Conservation (phyloP, 179 eudicot genomes). For the Beta corolliflora region DNA sequence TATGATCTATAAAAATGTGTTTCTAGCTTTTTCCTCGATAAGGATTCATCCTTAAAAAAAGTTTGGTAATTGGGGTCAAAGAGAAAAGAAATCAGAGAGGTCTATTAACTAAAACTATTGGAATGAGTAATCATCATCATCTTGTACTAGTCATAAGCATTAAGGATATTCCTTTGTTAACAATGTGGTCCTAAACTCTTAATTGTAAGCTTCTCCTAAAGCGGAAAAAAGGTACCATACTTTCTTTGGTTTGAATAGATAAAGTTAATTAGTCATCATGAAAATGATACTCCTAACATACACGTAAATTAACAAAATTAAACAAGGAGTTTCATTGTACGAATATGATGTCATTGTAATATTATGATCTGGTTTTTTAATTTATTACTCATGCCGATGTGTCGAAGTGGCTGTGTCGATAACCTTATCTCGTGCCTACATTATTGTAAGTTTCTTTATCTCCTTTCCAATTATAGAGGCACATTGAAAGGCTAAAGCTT, state of each 20-base stretch:
- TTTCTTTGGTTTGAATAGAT: constrained; percentile 3
- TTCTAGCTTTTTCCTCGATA: background rate
- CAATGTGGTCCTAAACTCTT: constrained; percentile 9
- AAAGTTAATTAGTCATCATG: constrained; percentile 9
- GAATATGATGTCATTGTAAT: background rate
- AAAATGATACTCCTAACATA: background rate
- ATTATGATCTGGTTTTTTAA: background rate
- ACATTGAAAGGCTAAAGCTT: background rate
- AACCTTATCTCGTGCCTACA: background rate
- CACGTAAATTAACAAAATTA: constrained; percentile 1
- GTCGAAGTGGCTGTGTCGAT: background rate
- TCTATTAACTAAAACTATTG: background rate
- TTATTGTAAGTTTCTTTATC: background rate
- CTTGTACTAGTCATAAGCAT: constrained; percentile 12
- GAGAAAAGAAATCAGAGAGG: background rate
- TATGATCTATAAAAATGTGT: too few relatives aligned
- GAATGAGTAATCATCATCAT: constrained; percentile 14
- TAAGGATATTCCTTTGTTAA: background rate
- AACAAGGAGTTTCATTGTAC: background rate
- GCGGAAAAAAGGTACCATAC: constrained; percentile 5
- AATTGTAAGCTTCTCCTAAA: constrained; percentile 4
- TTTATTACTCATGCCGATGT: constrained; percentile 5
- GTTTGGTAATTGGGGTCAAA: background rate
- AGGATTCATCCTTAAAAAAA: too few relatives aligned
- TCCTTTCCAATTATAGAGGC: background rate